phyloP scores from a whole-genome alignment of 2,329 filamentous ascomycete genomes.

The Botrytis porri region DNA sequence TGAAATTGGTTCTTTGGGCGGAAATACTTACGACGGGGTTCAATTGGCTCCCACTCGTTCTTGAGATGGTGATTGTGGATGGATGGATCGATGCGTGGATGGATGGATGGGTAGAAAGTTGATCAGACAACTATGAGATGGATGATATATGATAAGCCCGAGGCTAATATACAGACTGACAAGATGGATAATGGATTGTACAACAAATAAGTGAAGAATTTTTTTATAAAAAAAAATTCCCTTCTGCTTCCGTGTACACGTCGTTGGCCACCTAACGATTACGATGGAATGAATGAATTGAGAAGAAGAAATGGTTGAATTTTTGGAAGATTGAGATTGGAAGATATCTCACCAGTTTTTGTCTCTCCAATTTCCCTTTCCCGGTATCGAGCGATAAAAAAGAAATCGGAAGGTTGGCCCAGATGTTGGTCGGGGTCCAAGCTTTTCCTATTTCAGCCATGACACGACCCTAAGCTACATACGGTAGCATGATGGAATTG shows the following conservation, averaged over 20 bases:
- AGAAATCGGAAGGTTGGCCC: background rate
- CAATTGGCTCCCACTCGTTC: constrained; percentile 6
- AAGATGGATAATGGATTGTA: background rate
- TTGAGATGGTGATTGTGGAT: background rate
- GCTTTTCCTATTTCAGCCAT: background rate
- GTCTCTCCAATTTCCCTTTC: background rate
- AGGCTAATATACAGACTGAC: background rate
- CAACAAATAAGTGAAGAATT: background rate
- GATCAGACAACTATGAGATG: background rate
- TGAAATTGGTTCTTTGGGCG: background rate
- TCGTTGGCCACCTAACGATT: background rate
- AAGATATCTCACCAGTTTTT: constrained; percentile 5
- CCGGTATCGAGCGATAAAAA: background rate
- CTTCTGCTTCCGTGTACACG: background rate
- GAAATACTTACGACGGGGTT: background rate
- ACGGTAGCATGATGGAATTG: background rate
- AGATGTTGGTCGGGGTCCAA: background rate
- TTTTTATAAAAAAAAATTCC: no score
- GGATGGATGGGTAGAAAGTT: background rate
- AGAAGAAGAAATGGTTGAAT: background rate
- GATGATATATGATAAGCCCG: background rate
- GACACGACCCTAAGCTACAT: background rate
- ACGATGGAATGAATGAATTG: background rate
- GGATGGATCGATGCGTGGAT: background rate
- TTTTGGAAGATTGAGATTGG: background rate